Evolutionary conservation across 495 filamentous ascomycete genomes (phyloP), one percentile per base, ranked within the genome.

Genomic region (Entonaema liquescens): DNA sequence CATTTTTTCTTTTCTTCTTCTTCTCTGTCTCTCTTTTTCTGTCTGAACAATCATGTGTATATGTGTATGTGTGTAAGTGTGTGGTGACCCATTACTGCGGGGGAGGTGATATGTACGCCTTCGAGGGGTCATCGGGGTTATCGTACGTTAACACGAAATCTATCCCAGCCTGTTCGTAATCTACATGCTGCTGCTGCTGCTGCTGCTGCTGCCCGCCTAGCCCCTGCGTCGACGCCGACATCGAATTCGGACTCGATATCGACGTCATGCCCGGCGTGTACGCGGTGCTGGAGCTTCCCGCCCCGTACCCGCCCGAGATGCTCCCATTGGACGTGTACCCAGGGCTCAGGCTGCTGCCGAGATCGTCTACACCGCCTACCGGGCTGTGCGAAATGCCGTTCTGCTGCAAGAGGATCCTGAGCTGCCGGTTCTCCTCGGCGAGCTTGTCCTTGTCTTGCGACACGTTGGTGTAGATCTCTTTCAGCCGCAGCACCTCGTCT

Each of bases 121-220:
- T 85, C 79, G 81, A 82, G 82, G 83, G 83, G 79, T 83, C 73
- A 76, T 76, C 75, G 65, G 75, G 74, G 80, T 77, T 76, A 35
- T 88, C 93, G 83, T 92, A 98, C 93, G 91, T 92, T 81, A 98
- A 87, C 57, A 98, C 94, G 84, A 98, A 98, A 78, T 98, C 94
- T 78, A 98, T 91, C 71, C 93, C 94, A 53, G 94, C 85, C 74
- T 97, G 92, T 73, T 91, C 90, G 79, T 95, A 96, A 73, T 97
- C 94, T 67, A 93, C 79, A 12, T 53, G 49, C 4, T 55, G 79
- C 71, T 68, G 83, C 78, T 73, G 55, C 60, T 80, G 31, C 72
- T 80, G 76, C 61, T 65, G 77, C 74, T 52, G 71, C 70, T 58
- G 79, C 75, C 53, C 78, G 79, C 33, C 78, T 59, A 36, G 79